Evolutionary conservation across 2,329 filamentous ascomycete species (phyloP).

Genomic region (Colletotrichum navitas): DNA sequence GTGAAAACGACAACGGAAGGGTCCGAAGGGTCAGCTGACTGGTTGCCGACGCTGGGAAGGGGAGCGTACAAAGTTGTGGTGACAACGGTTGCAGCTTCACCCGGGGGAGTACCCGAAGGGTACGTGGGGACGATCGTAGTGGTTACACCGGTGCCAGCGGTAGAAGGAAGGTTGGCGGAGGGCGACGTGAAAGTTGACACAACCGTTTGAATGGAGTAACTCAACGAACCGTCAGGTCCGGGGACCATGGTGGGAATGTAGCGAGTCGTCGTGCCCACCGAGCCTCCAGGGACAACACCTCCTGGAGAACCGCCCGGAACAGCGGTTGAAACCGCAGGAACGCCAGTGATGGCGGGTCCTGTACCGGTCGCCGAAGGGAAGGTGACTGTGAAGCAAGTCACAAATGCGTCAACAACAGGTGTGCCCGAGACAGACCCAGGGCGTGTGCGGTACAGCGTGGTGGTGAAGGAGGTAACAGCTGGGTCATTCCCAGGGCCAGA

Average conservation of each 20-base stretch:
- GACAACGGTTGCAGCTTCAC: conserved; percentile 28
- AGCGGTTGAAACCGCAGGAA: neutral
- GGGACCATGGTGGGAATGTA: conserved; percentile 38
- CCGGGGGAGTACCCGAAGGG: neutral
- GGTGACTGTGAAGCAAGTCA: conserved; percentile 48
- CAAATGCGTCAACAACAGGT: conserved; percentile 35
- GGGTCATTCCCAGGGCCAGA: conserved; percentile 1
- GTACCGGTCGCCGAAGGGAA: conserved; percentile 34
- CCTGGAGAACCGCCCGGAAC: neutral
- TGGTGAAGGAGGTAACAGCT: conserved; percentile 35
- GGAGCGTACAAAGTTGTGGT: conserved; percentile 46
- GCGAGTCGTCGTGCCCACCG: conserved; percentile 24
- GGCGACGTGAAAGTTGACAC: conserved; percentile 51
- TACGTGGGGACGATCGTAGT: neutral
- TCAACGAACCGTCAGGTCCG: conserved; percentile 51
- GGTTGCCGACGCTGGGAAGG: conserved; percentile 48
- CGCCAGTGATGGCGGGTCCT: neutral
- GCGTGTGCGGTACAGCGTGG: conserved; percentile 37
- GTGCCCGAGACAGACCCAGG: conserved; percentile 26
- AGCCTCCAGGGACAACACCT: conserved; percentile 8
- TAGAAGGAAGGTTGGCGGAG: conserved; percentile 25
- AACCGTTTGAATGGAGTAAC: conserved; percentile 45
- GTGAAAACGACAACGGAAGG: conserved; percentile 45
- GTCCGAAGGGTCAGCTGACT: conserved; percentile 46
- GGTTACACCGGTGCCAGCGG: conserved; percentile 23